Percentiles rank a stretch among this genome's conserved stretches.
These are phyloP conservation scores for Botrytis aclada DNA, from an alignment of 2,329 filamentous ascomycete species.

Conservation along the genomic window DNA sequence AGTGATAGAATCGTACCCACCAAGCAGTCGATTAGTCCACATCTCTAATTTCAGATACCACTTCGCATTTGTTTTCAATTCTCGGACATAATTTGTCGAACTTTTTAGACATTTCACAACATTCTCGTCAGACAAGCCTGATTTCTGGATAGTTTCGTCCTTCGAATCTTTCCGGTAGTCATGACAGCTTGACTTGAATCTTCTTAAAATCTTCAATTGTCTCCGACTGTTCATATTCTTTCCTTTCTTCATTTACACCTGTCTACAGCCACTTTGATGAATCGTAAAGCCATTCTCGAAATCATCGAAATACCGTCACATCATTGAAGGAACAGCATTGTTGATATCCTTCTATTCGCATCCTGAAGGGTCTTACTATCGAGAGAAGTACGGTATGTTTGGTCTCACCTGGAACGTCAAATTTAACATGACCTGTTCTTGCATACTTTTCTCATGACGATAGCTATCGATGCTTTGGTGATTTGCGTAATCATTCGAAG, in stretches of 20 bases:
- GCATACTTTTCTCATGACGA: constrained; percentile 13
- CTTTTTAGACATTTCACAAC: background rate
- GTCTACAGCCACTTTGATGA: constrained; percentile 18
- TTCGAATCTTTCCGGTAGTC: background rate
- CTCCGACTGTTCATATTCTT: background rate
- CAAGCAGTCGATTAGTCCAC: background rate
- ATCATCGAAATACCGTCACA: constrained; percentile 13
- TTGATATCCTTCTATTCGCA: constrained; percentile 3
- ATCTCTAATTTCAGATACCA: background rate
- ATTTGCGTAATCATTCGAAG: background rate
- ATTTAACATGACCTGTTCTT: constrained; percentile 4
- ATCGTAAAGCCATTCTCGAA: constrained; percentile 19
- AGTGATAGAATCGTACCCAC: background rate
- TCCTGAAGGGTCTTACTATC: constrained; percentile 2
- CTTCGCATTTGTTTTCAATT: background rate
- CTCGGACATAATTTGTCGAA: constrained; percentile 1
- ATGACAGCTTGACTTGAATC: background rate
- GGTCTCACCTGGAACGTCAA: background rate
- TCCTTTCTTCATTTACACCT: background rate
- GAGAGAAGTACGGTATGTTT: background rate
- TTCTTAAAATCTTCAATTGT: background rate
- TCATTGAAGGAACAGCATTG: constrained; percentile 18
- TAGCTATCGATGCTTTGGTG: background rate
- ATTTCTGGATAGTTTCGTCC: background rate
- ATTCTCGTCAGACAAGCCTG: background rate